Evolutionary conservation across 495 filamentous ascomycete genomes (phyloP).

Genomic region (Melanomma pulvis-pyrius): DNA sequence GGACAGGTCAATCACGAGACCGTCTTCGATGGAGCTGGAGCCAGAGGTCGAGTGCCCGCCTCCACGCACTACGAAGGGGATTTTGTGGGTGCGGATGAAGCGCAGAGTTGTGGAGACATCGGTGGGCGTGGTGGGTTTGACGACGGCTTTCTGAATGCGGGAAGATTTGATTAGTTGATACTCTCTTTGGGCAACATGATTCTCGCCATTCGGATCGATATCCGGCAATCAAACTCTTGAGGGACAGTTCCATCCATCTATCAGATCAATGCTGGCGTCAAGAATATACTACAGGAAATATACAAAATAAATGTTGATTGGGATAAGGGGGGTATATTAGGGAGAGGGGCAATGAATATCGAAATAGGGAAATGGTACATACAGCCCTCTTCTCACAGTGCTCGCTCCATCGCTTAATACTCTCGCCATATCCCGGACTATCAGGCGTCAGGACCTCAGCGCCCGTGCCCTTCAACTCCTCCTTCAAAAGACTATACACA

Average conservation of each 20-base stretch:
- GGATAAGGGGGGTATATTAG: no score
- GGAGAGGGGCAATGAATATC: no score
- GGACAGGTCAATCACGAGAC: slow-evolving; percentile 59
- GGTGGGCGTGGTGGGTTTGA: slow-evolving; percentile 44
- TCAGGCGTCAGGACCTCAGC: slow-evolving; percentile 24
- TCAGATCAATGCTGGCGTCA: no score
- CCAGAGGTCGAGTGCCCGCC: slow-evolving; percentile 59
- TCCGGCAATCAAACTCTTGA: no score
- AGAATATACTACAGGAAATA: neutral
- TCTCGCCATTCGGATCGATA: no score
- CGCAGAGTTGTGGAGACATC: slow-evolving; percentile 51
- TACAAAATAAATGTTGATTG: neutral
- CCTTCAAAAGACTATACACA: slow-evolving; percentile 10
- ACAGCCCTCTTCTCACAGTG: slow-evolving; percentile 40
- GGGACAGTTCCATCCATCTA: no score
- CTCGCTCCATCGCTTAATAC: slow-evolving; percentile 41
- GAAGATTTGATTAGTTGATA: neutral
- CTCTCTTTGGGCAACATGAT: neutral
- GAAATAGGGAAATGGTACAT: neutral
- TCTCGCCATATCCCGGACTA: slow-evolving; percentile 34
- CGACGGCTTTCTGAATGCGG: slow-evolving; percentile 46
- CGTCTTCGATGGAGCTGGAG: slow-evolving; percentile 53
- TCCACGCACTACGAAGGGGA: slow-evolving; percentile 56
- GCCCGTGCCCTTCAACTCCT: slow-evolving; percentile 3
- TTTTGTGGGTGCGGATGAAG: slow-evolving; percentile 49